Percentiles rank a stretch among this genome's conserved stretches.
These are phyloP conservation scores for Nepenthes gracilis DNA, from an alignment of 148 eudicot species.

Conservation along the genomic window DNA sequence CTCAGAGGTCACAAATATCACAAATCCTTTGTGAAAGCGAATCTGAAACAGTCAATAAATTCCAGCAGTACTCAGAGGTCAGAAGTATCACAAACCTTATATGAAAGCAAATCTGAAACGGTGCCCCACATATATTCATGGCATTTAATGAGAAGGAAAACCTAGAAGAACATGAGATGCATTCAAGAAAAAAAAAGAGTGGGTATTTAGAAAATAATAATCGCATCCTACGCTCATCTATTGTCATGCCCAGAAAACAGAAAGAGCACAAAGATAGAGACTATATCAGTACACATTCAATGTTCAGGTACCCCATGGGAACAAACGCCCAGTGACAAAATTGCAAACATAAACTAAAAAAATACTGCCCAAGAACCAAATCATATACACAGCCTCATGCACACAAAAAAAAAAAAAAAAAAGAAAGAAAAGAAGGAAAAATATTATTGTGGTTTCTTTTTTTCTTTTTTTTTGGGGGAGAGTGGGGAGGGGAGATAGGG, in stretches of 20 bases:
- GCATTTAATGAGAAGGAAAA: constrained; percentile 8
- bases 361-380: background rate
- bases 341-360: background rate
- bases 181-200: background rate
- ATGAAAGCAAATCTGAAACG: constrained; percentile 3
- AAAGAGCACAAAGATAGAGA: background rate
- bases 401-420: no score
- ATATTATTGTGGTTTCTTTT: background rate
- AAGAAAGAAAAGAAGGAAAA: background rate
- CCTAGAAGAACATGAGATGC: constrained; percentile 1
- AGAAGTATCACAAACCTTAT: constrained; percentile 4
- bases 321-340: background rate
- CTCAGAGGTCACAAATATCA: constrained; percentile 1
- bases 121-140: constrained; percentile 1
- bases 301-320: background rate
- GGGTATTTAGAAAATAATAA: background rate
- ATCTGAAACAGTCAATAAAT: background rate
- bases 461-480: background rate
- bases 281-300: background rate
- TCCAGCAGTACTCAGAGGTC: background rate
- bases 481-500: no score
- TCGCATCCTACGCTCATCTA: background rate
- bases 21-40: constrained; percentile 3
- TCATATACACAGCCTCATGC: background rate
- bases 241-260: background rate